Evolutionary conservation across 129 eudicot species (phyloP).

Genomic region (carrot (Daucus carota)): DNA sequence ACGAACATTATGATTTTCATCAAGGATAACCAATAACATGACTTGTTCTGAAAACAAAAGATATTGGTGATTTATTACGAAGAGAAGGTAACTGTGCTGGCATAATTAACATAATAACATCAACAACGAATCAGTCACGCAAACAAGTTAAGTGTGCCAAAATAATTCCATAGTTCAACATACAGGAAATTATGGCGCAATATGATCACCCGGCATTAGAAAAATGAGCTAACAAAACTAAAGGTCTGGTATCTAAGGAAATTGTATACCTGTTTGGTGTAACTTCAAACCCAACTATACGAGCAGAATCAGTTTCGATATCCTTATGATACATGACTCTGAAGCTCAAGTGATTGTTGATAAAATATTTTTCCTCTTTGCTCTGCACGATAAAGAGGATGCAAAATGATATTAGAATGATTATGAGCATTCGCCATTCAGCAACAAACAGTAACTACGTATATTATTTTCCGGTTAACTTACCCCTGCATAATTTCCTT

Average conservation of each 20-base stretch:
- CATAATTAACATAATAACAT: too few relatives aligned
- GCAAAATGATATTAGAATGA: background rate
- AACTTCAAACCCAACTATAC: conserved; percentile 97
- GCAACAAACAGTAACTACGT: background rate
- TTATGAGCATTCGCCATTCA: background rate
- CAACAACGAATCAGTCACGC: background rate
- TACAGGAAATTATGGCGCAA: background rate
- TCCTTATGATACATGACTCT: conserved; percentile 95
- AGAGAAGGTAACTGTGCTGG: background rate
- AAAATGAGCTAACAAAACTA: too few relatives aligned
- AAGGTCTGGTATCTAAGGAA: background rate
- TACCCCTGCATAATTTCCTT: conserved; percentile 94
- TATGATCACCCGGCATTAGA: too few relatives aligned
- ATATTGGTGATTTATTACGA: too few relatives aligned
- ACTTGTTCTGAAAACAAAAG: background rate
- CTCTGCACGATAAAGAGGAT: conserved; percentile 40
- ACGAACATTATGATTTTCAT: background rate
- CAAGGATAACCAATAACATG: background rate
- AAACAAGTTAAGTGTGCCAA: background rate
- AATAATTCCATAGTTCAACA: background rate
- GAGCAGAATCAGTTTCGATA: conserved; percentile 74
- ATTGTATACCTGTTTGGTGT: conserved; percentile 72
- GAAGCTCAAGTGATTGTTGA: conserved; percentile 88
- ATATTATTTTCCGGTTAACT: conserved; percentile 18
- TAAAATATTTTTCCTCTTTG: conserved; percentile 87